Evolutionary conservation across 2,329 filamentous ascomycete genomes (phyloP).

Genomic region (Gnomoniopsis sp.): DNA sequence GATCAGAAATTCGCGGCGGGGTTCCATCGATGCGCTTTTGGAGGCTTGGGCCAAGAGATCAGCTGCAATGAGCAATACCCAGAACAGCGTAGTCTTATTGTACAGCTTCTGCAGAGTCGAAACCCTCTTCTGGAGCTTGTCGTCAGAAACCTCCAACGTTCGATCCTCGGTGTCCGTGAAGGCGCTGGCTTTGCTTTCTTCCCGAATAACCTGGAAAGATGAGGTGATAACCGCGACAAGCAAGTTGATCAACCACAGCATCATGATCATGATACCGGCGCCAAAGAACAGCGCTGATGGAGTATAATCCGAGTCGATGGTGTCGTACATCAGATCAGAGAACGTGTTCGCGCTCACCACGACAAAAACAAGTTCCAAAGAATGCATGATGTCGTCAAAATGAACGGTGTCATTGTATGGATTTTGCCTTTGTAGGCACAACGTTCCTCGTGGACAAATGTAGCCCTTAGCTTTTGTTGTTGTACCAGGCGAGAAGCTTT

Average conservation of each 20-base stretch:
- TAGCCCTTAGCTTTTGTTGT: constrained; percentile 70
- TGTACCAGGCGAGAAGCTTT: constrained; percentile 48
- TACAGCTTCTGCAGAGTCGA: constrained; percentile 67
- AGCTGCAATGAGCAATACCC: constrained; percentile 76
- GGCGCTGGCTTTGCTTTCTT: constrained; percentile 91
- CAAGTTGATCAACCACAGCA: constrained; percentile 94
- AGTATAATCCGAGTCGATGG: constrained; percentile 87
- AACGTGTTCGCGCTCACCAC: constrained; percentile 99
- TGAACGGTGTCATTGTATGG: constrained; percentile 84
- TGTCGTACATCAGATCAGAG: constrained; percentile 89
- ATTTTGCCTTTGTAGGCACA: constrained; percentile 75
- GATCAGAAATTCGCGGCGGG: constrained; percentile 60
- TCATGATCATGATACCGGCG: constrained; percentile 80
- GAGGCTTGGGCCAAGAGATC: constrained; percentile 77
- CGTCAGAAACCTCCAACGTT: constrained; percentile 32
- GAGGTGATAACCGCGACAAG: constrained; percentile 96
- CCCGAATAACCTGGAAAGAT: constrained; percentile 95
- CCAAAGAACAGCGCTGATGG: constrained; percentile 76
- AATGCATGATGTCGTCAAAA: constrained; percentile 93
- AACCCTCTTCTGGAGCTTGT: constrained; percentile 36
- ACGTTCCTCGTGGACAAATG: constrained; percentile 77
- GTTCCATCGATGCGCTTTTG: constrained; percentile 73
- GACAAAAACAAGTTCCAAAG: constrained; percentile 90
- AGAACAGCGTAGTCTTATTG: constrained; percentile 69
- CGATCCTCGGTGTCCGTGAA: constrained; percentile 73